Evolutionary conservation across 2,329 filamentous ascomycete species (phyloP).

Genomic region (Thermoascus crustaceus): DNA sequence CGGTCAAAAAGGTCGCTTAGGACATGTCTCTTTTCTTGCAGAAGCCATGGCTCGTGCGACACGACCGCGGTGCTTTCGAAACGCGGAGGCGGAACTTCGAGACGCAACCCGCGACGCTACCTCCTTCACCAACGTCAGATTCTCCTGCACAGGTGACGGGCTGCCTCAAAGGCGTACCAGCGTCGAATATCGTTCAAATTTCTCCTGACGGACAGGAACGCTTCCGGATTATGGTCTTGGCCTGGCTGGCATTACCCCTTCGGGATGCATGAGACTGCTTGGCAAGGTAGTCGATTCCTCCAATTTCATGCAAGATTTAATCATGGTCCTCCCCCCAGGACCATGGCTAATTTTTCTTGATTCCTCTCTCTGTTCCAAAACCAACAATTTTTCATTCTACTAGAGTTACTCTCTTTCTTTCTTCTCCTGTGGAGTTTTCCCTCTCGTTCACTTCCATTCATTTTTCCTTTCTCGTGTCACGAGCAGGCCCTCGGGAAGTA

Average conservation of each 20-base stretch:
- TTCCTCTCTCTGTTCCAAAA: conserved; percentile 6
- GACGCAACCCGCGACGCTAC: conserved; percentile 11
- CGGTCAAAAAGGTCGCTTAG: not conserved
- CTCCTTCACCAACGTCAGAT: conserved; percentile 13
- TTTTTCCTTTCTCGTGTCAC: conserved; percentile 19
- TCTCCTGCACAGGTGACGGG: not conserved
- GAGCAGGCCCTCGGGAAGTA: conserved; percentile 32
- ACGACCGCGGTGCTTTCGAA: conserved; percentile 6
- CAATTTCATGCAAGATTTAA: conserved; percentile 33
- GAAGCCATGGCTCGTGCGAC: conserved; percentile 3
- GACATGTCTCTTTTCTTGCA: not conserved
- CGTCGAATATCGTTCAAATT: not conserved
- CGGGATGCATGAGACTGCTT: conserved; percentile 1
- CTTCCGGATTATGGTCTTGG: conserved; percentile 1
- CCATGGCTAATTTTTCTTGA: conserved; percentile 15
- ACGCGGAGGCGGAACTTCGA: conserved; percentile 8
- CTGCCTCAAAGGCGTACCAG: conserved; percentile 12
- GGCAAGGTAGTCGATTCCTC: not conserved
- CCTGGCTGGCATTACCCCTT: conserved; percentile 3
- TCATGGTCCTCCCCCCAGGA: conserved; percentile 23
- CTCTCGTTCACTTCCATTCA: conserved; percentile 12
- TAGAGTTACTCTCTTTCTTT: conserved; percentile 17
- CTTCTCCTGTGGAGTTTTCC: conserved; percentile 21
- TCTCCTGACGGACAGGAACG: not conserved
- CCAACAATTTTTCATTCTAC: conserved; percentile 5